A percentile compares a stretch with the other conserved stretches of the same genome.
phyloP scores from a whole-genome alignment of 2,329 filamentous ascomycete species.

The Uncinocarpus reesii region DNA sequence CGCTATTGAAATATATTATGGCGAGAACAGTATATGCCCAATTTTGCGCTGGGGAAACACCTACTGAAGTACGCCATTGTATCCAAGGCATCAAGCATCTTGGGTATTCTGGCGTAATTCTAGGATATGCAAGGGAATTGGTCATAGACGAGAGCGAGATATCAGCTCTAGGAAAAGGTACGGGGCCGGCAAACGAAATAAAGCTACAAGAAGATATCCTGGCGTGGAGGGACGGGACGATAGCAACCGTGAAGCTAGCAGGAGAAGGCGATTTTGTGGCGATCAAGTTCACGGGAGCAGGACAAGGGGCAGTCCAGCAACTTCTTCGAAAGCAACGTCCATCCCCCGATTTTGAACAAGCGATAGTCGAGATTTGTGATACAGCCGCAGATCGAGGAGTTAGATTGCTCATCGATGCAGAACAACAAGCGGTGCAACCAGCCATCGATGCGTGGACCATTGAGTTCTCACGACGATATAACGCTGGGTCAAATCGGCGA shows the following conservation, averaged over 20 bases:
- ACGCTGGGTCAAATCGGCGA: constrained; percentile 43
- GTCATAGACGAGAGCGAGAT: constrained; percentile 49
- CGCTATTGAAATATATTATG: constrained; percentile 56
- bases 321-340: constrained; percentile 55
- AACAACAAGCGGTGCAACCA: constrained; percentile 65
- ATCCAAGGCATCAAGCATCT: constrained; percentile 57
- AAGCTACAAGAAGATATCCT: constrained; percentile 21
- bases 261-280: constrained; percentile 51
- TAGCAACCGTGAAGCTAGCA: constrained; percentile 53
- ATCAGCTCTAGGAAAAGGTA: constrained; percentile 5
- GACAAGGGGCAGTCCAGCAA: constrained; percentile 59
- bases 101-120: constrained; percentile 73
- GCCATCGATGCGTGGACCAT: constrained; percentile 77
- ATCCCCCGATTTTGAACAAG: constrained; percentile 51
- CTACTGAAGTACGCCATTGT: constrained; percentile 55
- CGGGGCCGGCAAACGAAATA: constrained; percentile 6
- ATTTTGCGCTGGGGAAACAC: constrained; percentile 76
- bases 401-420: constrained; percentile 69
- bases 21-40: constrained; percentile 82
- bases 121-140: constrained; percentile 75
- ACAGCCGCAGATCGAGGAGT: constrained; percentile 60
- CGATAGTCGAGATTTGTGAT: constrained; percentile 65
- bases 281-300: constrained; percentile 72
- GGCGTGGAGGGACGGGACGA: constrained; percentile 62
- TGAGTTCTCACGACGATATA: constrained; percentile 62